phyloP scores from a whole-genome alignment of 2,329 filamentous ascomycete genomes.

The Purpureocillium takamizusanense region DNA sequence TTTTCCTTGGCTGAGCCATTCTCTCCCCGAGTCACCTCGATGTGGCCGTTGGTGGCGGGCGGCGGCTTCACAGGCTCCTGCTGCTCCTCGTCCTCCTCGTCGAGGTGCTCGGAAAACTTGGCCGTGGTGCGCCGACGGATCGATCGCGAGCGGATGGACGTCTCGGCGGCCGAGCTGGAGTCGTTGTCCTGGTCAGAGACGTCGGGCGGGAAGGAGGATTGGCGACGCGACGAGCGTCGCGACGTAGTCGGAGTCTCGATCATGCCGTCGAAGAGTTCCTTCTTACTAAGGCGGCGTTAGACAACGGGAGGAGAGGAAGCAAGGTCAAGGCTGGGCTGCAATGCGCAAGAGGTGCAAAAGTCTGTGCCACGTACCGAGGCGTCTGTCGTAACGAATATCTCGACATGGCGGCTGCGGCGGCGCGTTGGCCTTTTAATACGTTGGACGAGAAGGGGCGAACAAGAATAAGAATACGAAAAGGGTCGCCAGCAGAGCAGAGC shows the following conservation, averaged over 20 bases:
- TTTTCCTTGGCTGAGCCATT: not conserved
- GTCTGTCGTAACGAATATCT: conserved; percentile 21
- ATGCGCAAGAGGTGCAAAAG: not conserved
- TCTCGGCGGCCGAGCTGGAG: conserved; percentile 37
- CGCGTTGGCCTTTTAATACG: not conserved
- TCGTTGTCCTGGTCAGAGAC: conserved; percentile 39
- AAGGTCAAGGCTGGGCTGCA: not conserved
- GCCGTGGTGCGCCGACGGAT: conserved; percentile 35
- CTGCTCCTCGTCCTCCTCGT: conserved; percentile 29
- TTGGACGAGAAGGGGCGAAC: not conserved
- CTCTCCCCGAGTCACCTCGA: conserved; percentile 12
- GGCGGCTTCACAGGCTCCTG: conserved; percentile 10
- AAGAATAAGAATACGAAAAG: not conserved
- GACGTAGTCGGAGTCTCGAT: conserved; percentile 40
- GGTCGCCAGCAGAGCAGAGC: not conserved
- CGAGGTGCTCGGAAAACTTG: conserved; percentile 42
- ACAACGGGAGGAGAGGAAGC: not conserved
- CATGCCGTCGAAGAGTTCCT: conserved; percentile 53
- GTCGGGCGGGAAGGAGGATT: conserved; percentile 36
- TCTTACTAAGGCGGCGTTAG: conserved; percentile 36
- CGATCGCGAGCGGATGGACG: conserved; percentile 21
- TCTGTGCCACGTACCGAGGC: conserved; percentile 15
- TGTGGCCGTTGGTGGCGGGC: conserved; percentile 20
- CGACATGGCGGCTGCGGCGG: conserved; percentile 9
- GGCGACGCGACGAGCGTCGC: conserved; percentile 38